A percentile compares a stretch with the other conserved stretches of the same genome.
phyloP scores from a whole-genome alignment of 116 monocot species.

The Phalaenopsis hybrid region DNA sequence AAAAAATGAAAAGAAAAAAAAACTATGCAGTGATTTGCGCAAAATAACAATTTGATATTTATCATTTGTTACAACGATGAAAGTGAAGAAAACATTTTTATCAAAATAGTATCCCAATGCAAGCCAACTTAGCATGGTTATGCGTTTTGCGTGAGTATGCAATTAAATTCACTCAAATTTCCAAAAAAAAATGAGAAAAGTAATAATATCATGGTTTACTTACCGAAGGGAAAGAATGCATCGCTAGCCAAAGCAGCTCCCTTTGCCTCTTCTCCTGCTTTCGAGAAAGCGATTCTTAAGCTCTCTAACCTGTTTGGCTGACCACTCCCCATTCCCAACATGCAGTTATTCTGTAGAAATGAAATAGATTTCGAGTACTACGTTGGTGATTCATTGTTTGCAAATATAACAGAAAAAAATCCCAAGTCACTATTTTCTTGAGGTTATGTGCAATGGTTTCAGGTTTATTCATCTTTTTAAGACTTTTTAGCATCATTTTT shows the following conservation, averaged over 20 bases:
- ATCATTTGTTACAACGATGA: not conserved
- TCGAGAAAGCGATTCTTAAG: constrained; percentile 79
- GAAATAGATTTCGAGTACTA: not conserved
- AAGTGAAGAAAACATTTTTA: not conserved
- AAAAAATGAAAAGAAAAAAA: not conserved
- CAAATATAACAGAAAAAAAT: not conserved
- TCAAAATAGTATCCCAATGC: too few species aligned
- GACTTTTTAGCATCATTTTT: too few species aligned
- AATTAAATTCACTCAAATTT: too few species aligned
- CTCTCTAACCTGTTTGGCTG: constrained; percentile 94
- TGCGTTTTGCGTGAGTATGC: too few species aligned
- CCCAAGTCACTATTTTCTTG: not conserved
- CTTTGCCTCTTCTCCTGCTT: constrained; percentile 89
- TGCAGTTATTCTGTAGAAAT: constrained; percentile 69
- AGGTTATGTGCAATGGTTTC: not conserved
- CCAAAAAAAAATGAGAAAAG: too few species aligned
- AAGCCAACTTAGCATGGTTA: too few species aligned
- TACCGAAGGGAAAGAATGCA: constrained; percentile 98
- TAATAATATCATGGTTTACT: not conserved
- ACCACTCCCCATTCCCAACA: constrained; percentile 99
- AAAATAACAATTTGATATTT: not conserved
- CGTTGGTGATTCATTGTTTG: not conserved
- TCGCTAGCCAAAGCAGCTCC: constrained; percentile 97
- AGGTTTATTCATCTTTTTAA: not conserved
- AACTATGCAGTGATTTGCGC: not conserved